Conservation (phyloP, 495 filamentous ascomycete genomes). For the Podospora tetraspora region DNA sequence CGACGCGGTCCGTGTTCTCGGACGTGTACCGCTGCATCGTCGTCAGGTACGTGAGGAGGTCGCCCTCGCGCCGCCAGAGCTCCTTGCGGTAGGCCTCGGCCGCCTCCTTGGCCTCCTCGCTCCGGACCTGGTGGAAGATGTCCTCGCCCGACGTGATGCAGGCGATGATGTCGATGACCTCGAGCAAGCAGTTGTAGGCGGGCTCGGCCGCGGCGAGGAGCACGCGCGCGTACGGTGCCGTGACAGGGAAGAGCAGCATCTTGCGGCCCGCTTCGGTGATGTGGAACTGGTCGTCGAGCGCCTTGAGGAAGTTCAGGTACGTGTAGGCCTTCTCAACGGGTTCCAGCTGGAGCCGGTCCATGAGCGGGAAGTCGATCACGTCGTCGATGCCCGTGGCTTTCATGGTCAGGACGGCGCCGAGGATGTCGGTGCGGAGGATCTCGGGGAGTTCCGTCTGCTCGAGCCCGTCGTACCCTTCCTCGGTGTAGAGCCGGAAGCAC, state of each 20-base stretch:
- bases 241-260: conserved; percentile 77
- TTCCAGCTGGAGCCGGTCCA: conserved; percentile 73
- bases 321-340: conserved; percentile 78
- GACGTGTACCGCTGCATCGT: conserved; percentile 76
- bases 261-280: conserved; percentile 71
- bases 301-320: conserved; percentile 71
- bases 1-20: conserved; percentile 65
- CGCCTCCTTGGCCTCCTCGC: conserved; percentile 76
- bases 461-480: conserved; percentile 64
- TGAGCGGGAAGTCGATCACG: conserved; percentile 75
- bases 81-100: conserved; percentile 67
- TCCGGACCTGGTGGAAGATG: conserved; percentile 73
- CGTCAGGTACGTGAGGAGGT: conserved; percentile 79
- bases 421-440: conserved; percentile 83
- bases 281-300: conserved; percentile 62
- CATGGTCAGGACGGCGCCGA: conserved; percentile 83
- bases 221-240: conserved; percentile 74
- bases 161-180: conserved; percentile 88
- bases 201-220: conserved; percentile 72
- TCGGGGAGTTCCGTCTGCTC: conserved; percentile 77
- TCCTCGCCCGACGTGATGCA: conserved; percentile 80
- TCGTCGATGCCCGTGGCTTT: conserved; percentile 86
- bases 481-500: conserved; percentile 86
- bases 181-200: conserved; percentile 63
- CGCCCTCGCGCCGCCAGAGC: conserved; percentile 75